Percentiles rank a stretch among this genome's conserved stretches.
phyloP scores from a whole-genome alignment of 768 basidiomycete species.

The Psilocybe sp. region DNA sequence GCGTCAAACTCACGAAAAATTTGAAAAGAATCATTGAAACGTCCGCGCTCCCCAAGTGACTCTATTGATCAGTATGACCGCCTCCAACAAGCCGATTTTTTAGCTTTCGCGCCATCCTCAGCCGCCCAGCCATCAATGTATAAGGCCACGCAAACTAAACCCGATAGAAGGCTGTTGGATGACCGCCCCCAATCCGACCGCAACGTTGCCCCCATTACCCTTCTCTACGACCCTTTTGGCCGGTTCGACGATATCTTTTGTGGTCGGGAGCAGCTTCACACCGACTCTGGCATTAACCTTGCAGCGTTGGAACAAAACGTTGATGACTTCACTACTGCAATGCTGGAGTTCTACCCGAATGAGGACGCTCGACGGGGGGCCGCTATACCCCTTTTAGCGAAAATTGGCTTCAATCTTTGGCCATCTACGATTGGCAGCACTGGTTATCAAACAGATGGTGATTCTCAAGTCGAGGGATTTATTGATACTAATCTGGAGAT shows the following conservation, averaged over 20 bases:
- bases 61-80: too few species aligned
- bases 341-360: constrained; percentile 12
- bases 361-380: constrained; percentile 7
- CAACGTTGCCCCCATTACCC: constrained; percentile 9
- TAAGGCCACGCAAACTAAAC: constrained; percentile 3
- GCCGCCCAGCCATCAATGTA: not conserved
- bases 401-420: too few species aligned
- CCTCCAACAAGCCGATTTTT: too few species aligned
- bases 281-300: constrained; percentile 3
- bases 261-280: constrained; percentile 1
- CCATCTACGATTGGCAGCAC: too few species aligned
- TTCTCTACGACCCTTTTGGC: constrained; percentile 20
- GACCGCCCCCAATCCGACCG: constrained; percentile 15
- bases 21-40: too few species aligned
- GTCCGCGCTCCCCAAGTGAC: too few species aligned
- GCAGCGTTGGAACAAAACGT: constrained; percentile 3
- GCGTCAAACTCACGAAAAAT: too few species aligned
- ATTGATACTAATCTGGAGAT: too few species aligned
- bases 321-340: constrained; percentile 11
- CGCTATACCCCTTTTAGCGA: too few species aligned
- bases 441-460: too few species aligned
- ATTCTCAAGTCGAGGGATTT: too few species aligned
- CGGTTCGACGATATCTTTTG: constrained; percentile 15
- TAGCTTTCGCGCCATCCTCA: too few species aligned
- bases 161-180: not conserved